Base-by-base conservation (phyloP, 305 asterid genomes). In the Fraxinus greggii region DNA sequence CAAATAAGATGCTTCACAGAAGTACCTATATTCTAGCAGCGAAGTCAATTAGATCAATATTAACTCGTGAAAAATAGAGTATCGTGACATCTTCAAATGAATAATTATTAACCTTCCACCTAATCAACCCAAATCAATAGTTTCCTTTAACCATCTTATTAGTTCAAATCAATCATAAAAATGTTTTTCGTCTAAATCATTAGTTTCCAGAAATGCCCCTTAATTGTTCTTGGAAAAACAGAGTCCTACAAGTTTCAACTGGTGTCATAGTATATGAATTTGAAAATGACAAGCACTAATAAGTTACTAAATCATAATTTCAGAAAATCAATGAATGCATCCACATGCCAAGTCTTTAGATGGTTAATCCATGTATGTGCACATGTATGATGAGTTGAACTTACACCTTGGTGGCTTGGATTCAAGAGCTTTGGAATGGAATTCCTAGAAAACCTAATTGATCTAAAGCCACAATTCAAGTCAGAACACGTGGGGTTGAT, bases 391-490 rank as follows among this genome's bases (percentile, higher is more conserved):
- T n/a, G 29, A 77, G 48, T 78, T 24, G 40, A 81, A 63, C 75
- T 24, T 73, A 78, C 70, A 73, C 69, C 67, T 23, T 45, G 5
- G 23, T 10, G 12, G 29, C 7, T 63, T 75, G 15, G 31, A 75
- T 73, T 36, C 75, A 23, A 24, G 45, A 63, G 19, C 72, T 70
- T 26, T n/a, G n/a, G 76, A 79, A 75, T 35, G 75, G 40, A 84
- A 69, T 69, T 80, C 69, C 13, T 67, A 24, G 36, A 67, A 79
- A n/a, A 75, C 13, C 72, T 54, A 26, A 78, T 65, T 24, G 54
- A 42, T 75, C 29, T 79, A 56, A 28, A n/a, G 42, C 73, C 40
- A 79, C 32, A 56, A 40, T 17, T 19, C 76, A 54, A 65, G 36
- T 65, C 65, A 63, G 1, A 67, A 4, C 26, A 54, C 1, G 26